Percentiles rank a stretch among this genome's conserved stretches.
These are phyloP conservation scores for Sporothrix inflata DNA, from an alignment of 2,329 filamentous ascomycete species.

Conservation along the genomic window DNA sequence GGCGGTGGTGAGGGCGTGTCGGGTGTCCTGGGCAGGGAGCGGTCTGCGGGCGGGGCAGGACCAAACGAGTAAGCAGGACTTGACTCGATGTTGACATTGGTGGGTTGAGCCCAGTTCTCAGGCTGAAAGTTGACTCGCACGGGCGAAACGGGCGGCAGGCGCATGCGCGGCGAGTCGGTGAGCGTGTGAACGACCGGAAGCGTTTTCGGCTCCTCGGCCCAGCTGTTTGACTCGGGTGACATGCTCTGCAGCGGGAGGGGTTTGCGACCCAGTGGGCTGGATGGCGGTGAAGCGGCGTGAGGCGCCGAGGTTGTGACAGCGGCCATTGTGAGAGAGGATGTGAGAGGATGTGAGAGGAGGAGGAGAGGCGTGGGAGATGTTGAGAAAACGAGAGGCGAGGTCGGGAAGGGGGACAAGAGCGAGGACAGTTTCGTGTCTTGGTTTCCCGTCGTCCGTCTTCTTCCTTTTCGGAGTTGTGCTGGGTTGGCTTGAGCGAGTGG, in stretches of 20 bases:
- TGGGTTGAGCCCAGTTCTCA: slow-evolving; percentile 57
- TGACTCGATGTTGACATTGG: slow-evolving; percentile 56
- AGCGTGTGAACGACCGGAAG: slow-evolving; percentile 7
- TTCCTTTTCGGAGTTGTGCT: background rate
- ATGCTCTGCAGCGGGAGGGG: slow-evolving; percentile 43
- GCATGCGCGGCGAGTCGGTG: slow-evolving; percentile 50
- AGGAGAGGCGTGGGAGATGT: background rate
- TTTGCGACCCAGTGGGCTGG: slow-evolving; percentile 41
- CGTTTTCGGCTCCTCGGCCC: slow-evolving; percentile 38
- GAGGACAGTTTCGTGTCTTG: background rate
- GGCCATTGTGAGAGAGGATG: slow-evolving; percentile 39
- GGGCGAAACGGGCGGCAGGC: slow-evolving; percentile 59
- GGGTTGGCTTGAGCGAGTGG: background rate
- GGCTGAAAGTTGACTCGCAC: slow-evolving; percentile 58
- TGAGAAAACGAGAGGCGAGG: slow-evolving; percentile 4
- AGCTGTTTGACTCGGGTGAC: slow-evolving; percentile 42
- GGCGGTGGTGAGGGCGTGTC: slow-evolving; percentile 46
- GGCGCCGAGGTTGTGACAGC: slow-evolving; percentile 39
- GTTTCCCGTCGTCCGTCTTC: background rate
- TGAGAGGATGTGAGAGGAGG: background rate
- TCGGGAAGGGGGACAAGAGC: background rate
- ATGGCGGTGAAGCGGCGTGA: slow-evolving; percentile 36
- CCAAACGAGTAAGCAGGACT: slow-evolving; percentile 32
- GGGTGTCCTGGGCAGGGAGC: slow-evolving; percentile 42
- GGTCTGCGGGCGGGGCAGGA: slow-evolving; percentile 34